Evolutionary conservation across 2,329 filamentous ascomycete genomes (phyloP), one percentile per base, ranked within the genome.

Genomic region (Endoconidiophora polonica): DNA sequence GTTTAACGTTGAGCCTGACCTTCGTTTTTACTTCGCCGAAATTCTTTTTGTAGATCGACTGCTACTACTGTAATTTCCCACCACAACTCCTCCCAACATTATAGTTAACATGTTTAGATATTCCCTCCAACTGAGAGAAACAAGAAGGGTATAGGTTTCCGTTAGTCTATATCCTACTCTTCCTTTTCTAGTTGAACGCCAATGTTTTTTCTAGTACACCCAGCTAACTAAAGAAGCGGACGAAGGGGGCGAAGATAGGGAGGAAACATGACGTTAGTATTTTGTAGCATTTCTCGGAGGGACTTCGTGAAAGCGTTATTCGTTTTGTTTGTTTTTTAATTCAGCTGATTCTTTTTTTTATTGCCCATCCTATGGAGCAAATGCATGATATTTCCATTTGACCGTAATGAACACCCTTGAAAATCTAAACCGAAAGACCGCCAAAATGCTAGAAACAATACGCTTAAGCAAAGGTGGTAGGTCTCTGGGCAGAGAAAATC

Each of bases 401-500:
- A 69, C 71, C 70, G 65, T 72, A 71, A 65, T 73, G 65, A 76
- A 77, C 73, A 76, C 73, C 73, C 65, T 68, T 68, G 70, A 66
- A 73, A 68, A 66, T 69, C 67, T 71, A 51, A 66, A 67, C 70
- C 67, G 52, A 48, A 69, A 66, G 49, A 48, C 48, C 33, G 40
- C 65, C 68, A 62, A 65, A 64, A 62, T 64, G 63, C 59, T 62
- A 66, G 71, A 65, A 67, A 66, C 64, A 67, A 69, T 70, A 69
- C 67, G 71, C 66, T 77, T 87, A 96, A 78, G 87, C 91, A 79
- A 96, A 96, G 70, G 91, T 98, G 65, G 86, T 86, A 65, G 91
- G 91, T 73, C 91, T 83, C 73, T 79, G 86, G 66, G 86, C 80
- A 68, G 83, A 79, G 77, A 94, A 98, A 68, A 96, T 67, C 80